Base-by-base conservation (phyloP, 2,329 filamentous ascomycete genomes). In the Verticillium klebahnii region DNA sequence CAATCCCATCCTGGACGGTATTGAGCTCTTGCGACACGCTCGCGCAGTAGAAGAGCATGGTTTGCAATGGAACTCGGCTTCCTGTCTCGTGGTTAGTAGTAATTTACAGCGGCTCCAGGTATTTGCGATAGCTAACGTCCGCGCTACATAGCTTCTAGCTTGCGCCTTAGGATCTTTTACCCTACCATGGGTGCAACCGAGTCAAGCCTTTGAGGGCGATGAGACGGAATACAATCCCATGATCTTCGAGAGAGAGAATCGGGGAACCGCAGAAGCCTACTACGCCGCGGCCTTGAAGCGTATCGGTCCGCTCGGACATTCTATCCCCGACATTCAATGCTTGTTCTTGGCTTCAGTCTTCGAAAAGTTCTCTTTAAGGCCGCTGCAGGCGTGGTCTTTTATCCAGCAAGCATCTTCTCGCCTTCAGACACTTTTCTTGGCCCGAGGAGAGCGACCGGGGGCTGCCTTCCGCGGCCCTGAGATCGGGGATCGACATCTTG, bases 301-400 rank as follows among this genome's bases (percentile, higher is more conserved):
- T 3, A 58, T 70, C 31, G 69, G 69, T 0, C 31, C 65, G 12
- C 60, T 70, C 1, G 68, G 69, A 0, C 60, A 62, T n/a, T 62
- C 61, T 6, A 60, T 70, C 3, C 34, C 62, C 29, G 69, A 70
- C 50, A 70, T 70, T 1, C 69, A 70, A 36, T 70, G 68, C 36
- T 62, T 70, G 3, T 69, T 66, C 15, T 62, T 68, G 0, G 67
- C 69, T 15, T 61, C 60, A 11, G 63, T 70, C 19, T 69, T 64
- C 31, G 67, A 69, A 50, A 69, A 67, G 40, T 66, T 63, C 37
- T 61, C 61, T 9, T 52, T 69, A 2, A 63, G 68, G 7, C 67
- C 66, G 3, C n/a, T 70, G 17, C 60, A 65, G 29, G 63, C 68
- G 11, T 69, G 65, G 63, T 67, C 66, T 32, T 65, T 66, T 23